These are phyloP conservation scores for Lentithecium fluviatile DNA, from an alignment of 495 filamentous ascomycete species.

Conservation along the genomic window DNA sequence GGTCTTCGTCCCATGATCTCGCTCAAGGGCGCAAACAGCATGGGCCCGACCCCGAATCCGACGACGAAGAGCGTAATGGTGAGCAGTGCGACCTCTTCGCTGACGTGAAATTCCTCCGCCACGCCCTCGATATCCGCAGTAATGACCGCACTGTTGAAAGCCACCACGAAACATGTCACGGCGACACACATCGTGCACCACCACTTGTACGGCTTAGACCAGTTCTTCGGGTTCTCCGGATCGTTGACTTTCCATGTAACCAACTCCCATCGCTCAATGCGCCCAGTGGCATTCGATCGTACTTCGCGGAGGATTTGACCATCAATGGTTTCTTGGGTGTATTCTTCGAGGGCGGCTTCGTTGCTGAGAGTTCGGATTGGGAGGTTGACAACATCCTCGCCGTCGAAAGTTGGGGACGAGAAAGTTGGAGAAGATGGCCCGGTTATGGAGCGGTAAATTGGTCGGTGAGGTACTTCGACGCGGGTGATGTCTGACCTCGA, in stretches of 20 bases:
- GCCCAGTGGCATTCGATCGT: conserved; percentile 52
- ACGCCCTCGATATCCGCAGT: conserved; percentile 65
- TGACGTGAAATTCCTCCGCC: conserved; percentile 58
- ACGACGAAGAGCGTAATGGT: conserved; percentile 70
- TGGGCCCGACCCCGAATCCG: conserved; percentile 78
- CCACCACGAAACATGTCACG: conserved; percentile 63
- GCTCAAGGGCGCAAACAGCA: conserved; percentile 75
- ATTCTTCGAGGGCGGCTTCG: conserved; percentile 63
- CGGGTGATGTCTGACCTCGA: conserved; percentile 8
- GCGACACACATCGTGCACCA: conserved; percentile 68
- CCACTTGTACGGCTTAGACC: conserved; percentile 63
- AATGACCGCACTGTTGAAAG: conserved; percentile 62
- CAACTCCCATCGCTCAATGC: conserved; percentile 62
- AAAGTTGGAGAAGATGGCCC: not conserved
- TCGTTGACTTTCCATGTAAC: conserved; percentile 68
- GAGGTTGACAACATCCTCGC: conserved; percentile 50
- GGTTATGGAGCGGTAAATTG: conserved; percentile 12
- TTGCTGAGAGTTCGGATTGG: conserved; percentile 62
- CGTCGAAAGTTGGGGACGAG: conserved; percentile 4
- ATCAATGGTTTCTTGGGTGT: conserved; percentile 55
- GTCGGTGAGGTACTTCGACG: not conserved
- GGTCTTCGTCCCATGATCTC: conserved; percentile 68
- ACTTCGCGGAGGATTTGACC: conserved; percentile 61
- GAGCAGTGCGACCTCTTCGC: conserved; percentile 60
- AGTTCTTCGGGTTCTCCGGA: conserved; percentile 69